Evolutionary conservation across 2,329 filamentous ascomycete species (phyloP), one percentile per base, ranked within the genome.

Genomic region (Aspergillus pseudoglaucus): DNA sequence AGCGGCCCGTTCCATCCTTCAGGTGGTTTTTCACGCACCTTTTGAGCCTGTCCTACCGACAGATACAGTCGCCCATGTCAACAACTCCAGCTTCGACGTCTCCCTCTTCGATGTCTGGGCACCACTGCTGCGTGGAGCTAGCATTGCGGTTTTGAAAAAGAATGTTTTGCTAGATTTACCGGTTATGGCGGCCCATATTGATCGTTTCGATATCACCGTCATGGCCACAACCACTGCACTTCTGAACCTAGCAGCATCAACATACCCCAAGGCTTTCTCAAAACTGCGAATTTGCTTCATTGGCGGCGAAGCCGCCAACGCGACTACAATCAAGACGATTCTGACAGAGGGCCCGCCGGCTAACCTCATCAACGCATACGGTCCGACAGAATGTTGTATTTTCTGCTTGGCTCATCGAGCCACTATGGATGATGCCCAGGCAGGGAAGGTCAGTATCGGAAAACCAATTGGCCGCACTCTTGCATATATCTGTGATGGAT

Each of bases 371-470:
- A 62, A 62, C 20, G 53, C 52, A 2, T 62, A 60, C 43, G 59
- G 57, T 0, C 57, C 57, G 2, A 60, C 57, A 1, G 59, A 62
- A 23, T 57, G 51, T n/a, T 54, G 51, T 15, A 44, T 54, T 10
- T 54, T 51, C 42, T 58, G 47, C 18, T 43, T 55, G 14, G 43
- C 50, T 3, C 55, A 56, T 14, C 14, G 41, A 8, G 44, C 61
- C 14, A 53, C 56, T 0, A 38, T 45, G 1, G 47, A 57, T 0
- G 59, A 62, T 32, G 32, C 49, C 1, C 17, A 49, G 3, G 22
- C 7, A 2, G 51, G 47, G 1, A 27, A 10, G 2, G 46, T 60
- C 7, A 86, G 88, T 6, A 54, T 58, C 17, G 59, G 59, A 1
- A 47, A 45, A 25, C 52, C 55, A 1, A 48, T 59, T 15, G 53